Conservation (phyloP, 2,329 filamentous ascomycete genomes). For the Aspergillus fumigatus region DNA sequence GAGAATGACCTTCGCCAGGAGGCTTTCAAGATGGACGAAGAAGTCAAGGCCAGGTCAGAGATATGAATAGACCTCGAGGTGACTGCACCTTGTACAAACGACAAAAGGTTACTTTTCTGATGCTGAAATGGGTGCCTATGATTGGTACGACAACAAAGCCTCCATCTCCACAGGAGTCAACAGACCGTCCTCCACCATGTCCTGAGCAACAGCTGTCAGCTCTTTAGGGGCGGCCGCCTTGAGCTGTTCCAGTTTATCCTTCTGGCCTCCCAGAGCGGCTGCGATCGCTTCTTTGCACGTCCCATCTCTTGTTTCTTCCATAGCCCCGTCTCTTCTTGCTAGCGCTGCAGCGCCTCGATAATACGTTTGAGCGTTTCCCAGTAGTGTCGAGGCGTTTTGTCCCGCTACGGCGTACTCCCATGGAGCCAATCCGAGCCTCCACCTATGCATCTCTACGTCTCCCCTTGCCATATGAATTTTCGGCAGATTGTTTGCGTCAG, state of each 20-base stretch:
- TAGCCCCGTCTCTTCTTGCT: conserved; percentile 37
- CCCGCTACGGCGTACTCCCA: conserved; percentile 39
- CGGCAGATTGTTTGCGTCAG: conserved; percentile 46
- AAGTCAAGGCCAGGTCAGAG: conserved; percentile 29
- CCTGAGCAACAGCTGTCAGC: conserved; percentile 42
- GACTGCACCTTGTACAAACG: background rate
- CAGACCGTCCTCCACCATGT: conserved; percentile 52
- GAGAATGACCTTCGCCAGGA: conserved; percentile 39
- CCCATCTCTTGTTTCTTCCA: conserved; percentile 42
- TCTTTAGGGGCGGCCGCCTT: conserved; percentile 34
- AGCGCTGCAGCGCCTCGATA: conserved; percentile 50
- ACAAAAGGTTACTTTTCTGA: background rate
- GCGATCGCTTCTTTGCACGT: conserved; percentile 47
- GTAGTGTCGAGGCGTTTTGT: conserved; percentile 44
- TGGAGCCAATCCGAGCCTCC: conserved; percentile 46
- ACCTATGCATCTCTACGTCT: conserved; percentile 53
- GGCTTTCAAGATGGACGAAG: conserved; percentile 41
- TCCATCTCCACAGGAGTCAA: conserved; percentile 35
- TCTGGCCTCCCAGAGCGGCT: conserved; percentile 41
- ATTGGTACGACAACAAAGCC: conserved; percentile 26
- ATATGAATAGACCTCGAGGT: conserved; percentile 14
- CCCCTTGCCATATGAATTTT: conserved; percentile 53
- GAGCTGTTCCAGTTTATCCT: conserved; percentile 36
- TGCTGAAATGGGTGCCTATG: background rate
- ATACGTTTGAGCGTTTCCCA: conserved; percentile 55